These are phyloP conservation scores for Arthrobotrys entomopaga DNA, from an alignment of 2,329 filamentous ascomycete genomes.

Conservation along the genomic window DNA sequence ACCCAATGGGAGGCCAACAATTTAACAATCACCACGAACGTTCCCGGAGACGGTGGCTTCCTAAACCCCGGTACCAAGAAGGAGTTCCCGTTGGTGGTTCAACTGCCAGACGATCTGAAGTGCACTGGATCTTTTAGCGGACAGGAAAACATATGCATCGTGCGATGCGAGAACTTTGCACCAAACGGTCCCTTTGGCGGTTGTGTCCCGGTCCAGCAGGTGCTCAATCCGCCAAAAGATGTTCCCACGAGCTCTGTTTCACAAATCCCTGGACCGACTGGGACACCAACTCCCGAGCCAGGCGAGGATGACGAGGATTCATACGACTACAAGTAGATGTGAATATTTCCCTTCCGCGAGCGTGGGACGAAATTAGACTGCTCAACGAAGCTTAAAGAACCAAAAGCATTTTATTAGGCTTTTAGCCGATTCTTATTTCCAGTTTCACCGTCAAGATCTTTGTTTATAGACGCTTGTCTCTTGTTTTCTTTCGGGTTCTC, in stretches of 20 bases:
- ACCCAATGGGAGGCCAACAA: conserved; percentile 64
- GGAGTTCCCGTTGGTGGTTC: conserved; percentile 8
- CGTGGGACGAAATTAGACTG: too few species aligned
- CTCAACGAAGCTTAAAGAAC: too few species aligned
- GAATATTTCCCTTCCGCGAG: background rate
- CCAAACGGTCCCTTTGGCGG: conserved; percentile 72
- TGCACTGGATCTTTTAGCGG: conserved; percentile 72
- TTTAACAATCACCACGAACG: conserved; percentile 34
- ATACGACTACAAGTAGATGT: background rate
- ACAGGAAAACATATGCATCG: conserved; percentile 71
- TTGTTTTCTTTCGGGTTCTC: too few species aligned
- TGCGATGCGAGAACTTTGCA: conserved; percentile 71
- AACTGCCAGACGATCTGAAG: conserved; percentile 20
- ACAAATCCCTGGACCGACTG: background rate
- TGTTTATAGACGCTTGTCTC: too few species aligned
- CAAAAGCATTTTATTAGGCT: too few species aligned
- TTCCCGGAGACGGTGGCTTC: conserved; percentile 25
- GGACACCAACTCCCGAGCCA: background rate
- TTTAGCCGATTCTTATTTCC: too few species aligned
- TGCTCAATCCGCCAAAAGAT: background rate
- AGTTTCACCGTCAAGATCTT: too few species aligned
- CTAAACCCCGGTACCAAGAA: conserved; percentile 19
- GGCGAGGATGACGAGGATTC: conserved; percentile 6
- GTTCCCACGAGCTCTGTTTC: background rate
- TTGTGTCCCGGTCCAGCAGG: conserved; percentile 69